phyloP scores from a whole-genome alignment of 345 rosid species.

The Brassica incana region DNA sequence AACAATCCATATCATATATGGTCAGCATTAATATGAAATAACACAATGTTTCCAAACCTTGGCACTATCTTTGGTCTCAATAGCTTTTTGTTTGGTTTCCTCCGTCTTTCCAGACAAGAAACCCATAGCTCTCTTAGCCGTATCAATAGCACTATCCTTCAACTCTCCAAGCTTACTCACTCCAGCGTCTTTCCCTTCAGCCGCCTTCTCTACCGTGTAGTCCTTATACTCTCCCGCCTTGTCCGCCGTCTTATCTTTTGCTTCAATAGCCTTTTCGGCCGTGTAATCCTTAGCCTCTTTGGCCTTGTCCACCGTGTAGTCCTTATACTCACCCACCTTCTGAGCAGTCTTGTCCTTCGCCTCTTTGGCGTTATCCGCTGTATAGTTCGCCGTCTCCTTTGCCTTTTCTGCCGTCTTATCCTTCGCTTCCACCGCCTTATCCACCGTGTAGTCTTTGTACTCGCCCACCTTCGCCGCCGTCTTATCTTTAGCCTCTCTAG shows the following conservation, averaged over 20 bases:
- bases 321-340: constrained; percentile 30
- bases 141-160: constrained; percentile 55
- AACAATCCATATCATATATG: not conserved
- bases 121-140: constrained; percentile 60
- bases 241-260: constrained; percentile 34
- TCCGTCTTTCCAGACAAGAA: constrained; percentile 55
- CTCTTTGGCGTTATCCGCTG: constrained; percentile 32
- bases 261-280: constrained; percentile 34
- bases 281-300: constrained; percentile 38
- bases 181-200: constrained; percentile 42
- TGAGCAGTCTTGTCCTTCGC: constrained; percentile 30
- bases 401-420: constrained; percentile 25
- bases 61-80: constrained; percentile 47
- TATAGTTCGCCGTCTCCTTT: constrained; percentile 29
- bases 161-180: constrained; percentile 45
- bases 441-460: constrained; percentile 29
- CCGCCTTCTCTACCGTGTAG: constrained; percentile 34
- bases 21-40: not conserved
- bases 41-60: constrained; percentile 25
- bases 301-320: constrained; percentile 39
- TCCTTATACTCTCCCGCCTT: constrained; percentile 37
- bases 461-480: constrained; percentile 5
- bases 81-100: constrained; percentile 53
- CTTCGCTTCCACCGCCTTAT: constrained; percentile 16
- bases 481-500: constrained; percentile 8